Evolutionary conservation across 139 green algal species (phyloP), one percentile per base, ranked within the genome.

Genomic region (Eudorina sp.): DNA sequence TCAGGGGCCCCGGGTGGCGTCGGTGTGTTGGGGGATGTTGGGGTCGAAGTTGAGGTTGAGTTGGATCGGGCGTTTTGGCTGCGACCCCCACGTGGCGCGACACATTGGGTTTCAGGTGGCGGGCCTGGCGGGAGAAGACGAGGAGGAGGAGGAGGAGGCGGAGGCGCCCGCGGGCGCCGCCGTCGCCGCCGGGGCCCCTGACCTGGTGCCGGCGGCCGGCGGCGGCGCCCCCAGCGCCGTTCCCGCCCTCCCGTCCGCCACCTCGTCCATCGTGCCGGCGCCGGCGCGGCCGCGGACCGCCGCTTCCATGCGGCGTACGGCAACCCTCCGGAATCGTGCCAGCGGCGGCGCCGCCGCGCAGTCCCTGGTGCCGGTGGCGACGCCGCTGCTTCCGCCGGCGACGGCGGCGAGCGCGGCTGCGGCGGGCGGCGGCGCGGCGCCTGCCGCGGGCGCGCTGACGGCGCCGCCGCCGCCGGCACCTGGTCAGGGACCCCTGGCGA

Each of bases 61-160:
- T n/a, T n/a, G n/a, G n/a, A n/a, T n/a, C n/a, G n/a, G n/a, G 14
- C 14, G 6, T 68, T 18, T 68, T 21, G 14, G 14, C 58, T n/a
- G 11, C 9, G 23, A 68, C 9, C 6, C 23, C 58, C 6, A 8
- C 5, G 19, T 68, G n/a, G 27, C 62, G 62, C 62, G 62, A 76
- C 68, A 31, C 68, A 76, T 76, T 31, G 68, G 68, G 46, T 1
- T 55, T 36, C 53, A 84, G 78, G 89, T 90, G 36, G 89, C 89
- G 5, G 89, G 89, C 4, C 84, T 90, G 55, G 89, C 84, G 43
- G 89, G 36, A 3, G 80, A 48, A 40, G 60, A 77, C 21, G 60
- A 86, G 3, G 80, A 86, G 53, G 60, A 76, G 25, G 78, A 74
- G 11, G 78, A 58, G 1, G 78, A 1, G 0, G 58, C 43, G 0